Conservation (phyloP, 441 rosid genomes). For the Brassica balearica region DNA sequence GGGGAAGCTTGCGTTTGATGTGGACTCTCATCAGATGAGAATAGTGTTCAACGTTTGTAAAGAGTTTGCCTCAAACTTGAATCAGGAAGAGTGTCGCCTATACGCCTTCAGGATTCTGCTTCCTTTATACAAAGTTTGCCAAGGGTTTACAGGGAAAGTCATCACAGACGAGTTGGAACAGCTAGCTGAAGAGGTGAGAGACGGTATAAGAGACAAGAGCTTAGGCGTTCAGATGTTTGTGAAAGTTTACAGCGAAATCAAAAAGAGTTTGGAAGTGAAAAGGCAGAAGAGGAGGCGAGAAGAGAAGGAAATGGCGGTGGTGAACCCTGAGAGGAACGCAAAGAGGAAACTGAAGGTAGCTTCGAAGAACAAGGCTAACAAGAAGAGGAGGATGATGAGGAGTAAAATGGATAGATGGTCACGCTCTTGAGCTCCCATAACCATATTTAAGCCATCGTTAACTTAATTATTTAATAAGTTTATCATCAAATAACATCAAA, state of each 20-base stretch:
- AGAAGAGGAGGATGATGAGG: constrained; percentile 72
- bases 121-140: constrained; percentile 77
- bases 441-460: neutral
- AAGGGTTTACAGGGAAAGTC: constrained; percentile 77
- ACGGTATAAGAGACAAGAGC: constrained; percentile 44
- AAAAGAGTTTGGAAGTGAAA: constrained; percentile 59
- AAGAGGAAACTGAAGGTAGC: constrained; percentile 80
- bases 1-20: constrained; percentile 76
- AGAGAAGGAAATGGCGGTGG: constrained; percentile 77
- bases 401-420: constrained; percentile 26
- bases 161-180: constrained; percentile 65
- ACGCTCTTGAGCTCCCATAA: constrained; percentile 21
- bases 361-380: constrained; percentile 71
- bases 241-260: constrained; percentile 58
- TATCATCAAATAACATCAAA: neutral
- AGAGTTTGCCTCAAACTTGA: constrained; percentile 50
- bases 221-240: constrained; percentile 62
- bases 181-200: constrained; percentile 66
- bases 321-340: constrained; percentile 74
- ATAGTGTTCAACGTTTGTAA: constrained; percentile 63
- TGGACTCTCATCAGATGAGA: constrained; percentile 71
- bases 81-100: constrained; percentile 49
- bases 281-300: constrained; percentile 81
- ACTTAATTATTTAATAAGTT: neutral
- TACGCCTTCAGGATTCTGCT: constrained; percentile 63